Evolutionary conservation across 441 rosid species (phyloP), one percentile per base, ranked within the genome.

Genomic region (Codiaeum variegatum): DNA sequence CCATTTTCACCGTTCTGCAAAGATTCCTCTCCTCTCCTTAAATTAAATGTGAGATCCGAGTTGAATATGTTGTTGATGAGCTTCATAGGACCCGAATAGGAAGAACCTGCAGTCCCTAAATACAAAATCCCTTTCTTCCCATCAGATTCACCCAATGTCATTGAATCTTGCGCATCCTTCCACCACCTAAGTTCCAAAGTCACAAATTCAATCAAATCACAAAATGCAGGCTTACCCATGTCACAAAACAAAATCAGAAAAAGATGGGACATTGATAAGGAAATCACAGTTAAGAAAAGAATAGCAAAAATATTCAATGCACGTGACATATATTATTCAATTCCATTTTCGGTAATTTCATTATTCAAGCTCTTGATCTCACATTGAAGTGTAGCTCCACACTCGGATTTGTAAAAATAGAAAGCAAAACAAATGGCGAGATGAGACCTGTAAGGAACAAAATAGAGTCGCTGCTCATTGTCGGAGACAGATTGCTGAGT

Each of bases 61-160:
- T 78, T 88, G 81, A 96, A 93, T 24, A 93, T 96, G 77, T 84
- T 93, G 85, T 88, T 96, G 61, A 96, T 89, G 73, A 96, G 82
- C 90, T 93, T 96, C 98, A 93, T 88, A 23, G 99, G 96, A 66
- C 96, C 91, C 8, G 76, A 89, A 79, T 88, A 96, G 5, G 91
- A 86, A 9, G 93, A 79, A 55, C 86, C 93, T 9, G 85, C 79
- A 31, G 87, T 82, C 26, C 96, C 97, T 6, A 87, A 85, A 70
- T 88, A 96, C 80, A 90, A 49, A 73, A 91, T 67, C 84, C 91
- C 97, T 79, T 77, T 84, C 70, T 79, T 88, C 69, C 75, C 87
- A 83, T 79, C 86, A n/a, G 89, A 75, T 70, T 84, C 90, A 56
- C 67, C 42, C 31, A 76, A 76, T 55, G 75, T 47, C 75, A 73